Evolutionary conservation across 192 early-diverging fungal species (phyloP).

Genomic region (Entomortierella parvispora): DNA sequence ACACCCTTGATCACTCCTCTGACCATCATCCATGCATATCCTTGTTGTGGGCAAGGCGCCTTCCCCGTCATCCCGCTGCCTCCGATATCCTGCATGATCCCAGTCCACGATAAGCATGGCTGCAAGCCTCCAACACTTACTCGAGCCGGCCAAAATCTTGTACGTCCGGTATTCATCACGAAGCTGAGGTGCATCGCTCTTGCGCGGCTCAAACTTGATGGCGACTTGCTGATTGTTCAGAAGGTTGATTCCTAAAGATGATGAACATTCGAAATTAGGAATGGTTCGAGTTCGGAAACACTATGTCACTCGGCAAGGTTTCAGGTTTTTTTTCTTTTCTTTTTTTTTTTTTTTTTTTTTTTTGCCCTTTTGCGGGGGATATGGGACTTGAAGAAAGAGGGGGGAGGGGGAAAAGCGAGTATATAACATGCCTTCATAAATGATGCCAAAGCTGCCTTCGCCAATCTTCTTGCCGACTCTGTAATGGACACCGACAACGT

Average conservation of each 20-base stretch:
- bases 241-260: constrained; percentile 78
- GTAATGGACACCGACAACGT: constrained; percentile 96
- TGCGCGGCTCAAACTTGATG: constrained; percentile 96
- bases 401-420: background rate
- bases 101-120: too few relatives aligned
- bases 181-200: constrained; percentile 96
- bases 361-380: too few relatives aligned
- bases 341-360: too few relatives aligned
- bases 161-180: constrained; percentile 96
- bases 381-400: background rate
- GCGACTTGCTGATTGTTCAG: constrained; percentile 92
- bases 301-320: too few relatives aligned
- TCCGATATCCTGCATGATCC: too few relatives aligned
- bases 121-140: constrained; percentile 40
- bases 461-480: constrained; percentile 96
- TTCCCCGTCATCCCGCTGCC: too few relatives aligned
- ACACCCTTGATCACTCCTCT: too few relatives aligned
- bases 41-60: too few relatives aligned
- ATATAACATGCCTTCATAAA: constrained; percentile 96
- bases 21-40: too few relatives aligned
- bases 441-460: constrained; percentile 97
- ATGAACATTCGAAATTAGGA: background rate
- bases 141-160: constrained; percentile 85
- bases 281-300: background rate
- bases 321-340: too few relatives aligned